Conservation (phyloP, 2,329 filamentous ascomycete species). For the Diplodia seriata region DNA sequence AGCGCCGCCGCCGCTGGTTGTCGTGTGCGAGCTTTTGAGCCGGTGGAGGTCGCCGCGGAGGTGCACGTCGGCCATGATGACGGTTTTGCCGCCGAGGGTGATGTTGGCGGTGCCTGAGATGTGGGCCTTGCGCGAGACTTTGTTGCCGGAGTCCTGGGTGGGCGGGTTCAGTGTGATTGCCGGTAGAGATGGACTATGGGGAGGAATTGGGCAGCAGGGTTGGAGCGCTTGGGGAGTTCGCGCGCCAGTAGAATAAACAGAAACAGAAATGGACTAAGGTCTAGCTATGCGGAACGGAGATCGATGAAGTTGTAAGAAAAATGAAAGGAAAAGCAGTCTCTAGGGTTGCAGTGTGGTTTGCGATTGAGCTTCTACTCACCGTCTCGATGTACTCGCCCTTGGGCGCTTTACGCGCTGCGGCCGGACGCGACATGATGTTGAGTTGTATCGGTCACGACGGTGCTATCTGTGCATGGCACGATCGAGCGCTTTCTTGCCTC, state of each 20-base stretch:
- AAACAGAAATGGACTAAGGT: not conserved
- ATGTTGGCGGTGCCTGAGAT: constrained; percentile 98
- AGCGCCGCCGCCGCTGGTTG: constrained; percentile 18
- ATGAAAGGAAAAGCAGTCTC: not conserved
- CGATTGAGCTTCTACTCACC: constrained; percentile 58
- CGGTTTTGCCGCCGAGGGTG: constrained; percentile 90
- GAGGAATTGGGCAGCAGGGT: not conserved
- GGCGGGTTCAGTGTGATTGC: constrained; percentile 7
- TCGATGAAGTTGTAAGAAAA: not conserved
- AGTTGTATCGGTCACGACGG: not conserved
- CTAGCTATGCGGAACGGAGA: not conserved
- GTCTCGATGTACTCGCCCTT: constrained; percentile 98
- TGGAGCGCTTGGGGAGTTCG: not conserved
- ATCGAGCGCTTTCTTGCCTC: not conserved
- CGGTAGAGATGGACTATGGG: not conserved
- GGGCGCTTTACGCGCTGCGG: constrained; percentile 62
- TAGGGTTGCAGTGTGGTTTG: not conserved
- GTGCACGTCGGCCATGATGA: constrained; percentile 94
- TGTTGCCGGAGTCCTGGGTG: constrained; percentile 90
- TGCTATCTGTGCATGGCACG: constrained; percentile 11
- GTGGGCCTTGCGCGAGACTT: constrained; percentile 89
- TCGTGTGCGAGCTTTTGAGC: constrained; percentile 47
- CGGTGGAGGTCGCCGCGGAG: constrained; percentile 85
- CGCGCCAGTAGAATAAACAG: not conserved
- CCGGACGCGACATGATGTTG: constrained; percentile 51